Conservation (phyloP, 2,329 filamentous ascomycete genomes). For the Lomentospora prolificans region DNA sequence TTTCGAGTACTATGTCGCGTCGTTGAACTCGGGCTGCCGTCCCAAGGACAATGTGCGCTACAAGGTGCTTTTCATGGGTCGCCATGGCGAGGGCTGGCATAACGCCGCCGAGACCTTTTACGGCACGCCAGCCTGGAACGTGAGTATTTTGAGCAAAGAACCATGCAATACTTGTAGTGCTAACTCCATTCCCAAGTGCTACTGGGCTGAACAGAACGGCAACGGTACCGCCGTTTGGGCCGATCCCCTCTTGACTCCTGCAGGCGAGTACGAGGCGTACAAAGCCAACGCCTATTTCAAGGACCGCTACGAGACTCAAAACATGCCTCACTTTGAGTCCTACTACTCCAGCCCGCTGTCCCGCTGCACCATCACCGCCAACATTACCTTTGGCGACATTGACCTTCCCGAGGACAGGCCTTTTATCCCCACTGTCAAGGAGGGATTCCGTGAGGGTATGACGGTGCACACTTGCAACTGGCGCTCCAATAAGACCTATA, state of each 20-base stretch:
- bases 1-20: conserved; percentile 47
- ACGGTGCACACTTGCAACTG: conserved; percentile 61
- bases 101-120: conserved; percentile 56
- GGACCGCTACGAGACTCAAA: conserved; percentile 37
- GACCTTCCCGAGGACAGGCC: conserved; percentile 36
- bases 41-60: conserved; percentile 40
- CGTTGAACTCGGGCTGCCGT: conserved; percentile 35
- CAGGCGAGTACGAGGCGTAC: conserved; percentile 46
- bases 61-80: conserved; percentile 58
- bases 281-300: conserved; percentile 52
- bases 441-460: conserved; percentile 55
- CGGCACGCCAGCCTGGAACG: conserved; percentile 60
- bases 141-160: too few relatives aligned
- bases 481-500: conserved; percentile 43
- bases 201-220: conserved; percentile 56
- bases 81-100: conserved; percentile 60
- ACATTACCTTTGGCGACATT: conserved; percentile 48
- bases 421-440: conserved; percentile 53
- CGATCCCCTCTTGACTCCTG: conserved; percentile 51
- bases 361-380: conserved; percentile 53
- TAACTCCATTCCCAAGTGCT: conserved; percentile 37
- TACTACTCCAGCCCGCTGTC: conserved; percentile 58
- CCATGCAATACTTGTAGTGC: too few relatives aligned
- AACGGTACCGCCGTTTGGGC: conserved; percentile 54
- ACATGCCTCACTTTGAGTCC: conserved; percentile 49